These are phyloP conservation scores for Panaeolus papilionaceus DNA, from an alignment of 768 basidiomycete genomes.

Conservation along the genomic window DNA sequence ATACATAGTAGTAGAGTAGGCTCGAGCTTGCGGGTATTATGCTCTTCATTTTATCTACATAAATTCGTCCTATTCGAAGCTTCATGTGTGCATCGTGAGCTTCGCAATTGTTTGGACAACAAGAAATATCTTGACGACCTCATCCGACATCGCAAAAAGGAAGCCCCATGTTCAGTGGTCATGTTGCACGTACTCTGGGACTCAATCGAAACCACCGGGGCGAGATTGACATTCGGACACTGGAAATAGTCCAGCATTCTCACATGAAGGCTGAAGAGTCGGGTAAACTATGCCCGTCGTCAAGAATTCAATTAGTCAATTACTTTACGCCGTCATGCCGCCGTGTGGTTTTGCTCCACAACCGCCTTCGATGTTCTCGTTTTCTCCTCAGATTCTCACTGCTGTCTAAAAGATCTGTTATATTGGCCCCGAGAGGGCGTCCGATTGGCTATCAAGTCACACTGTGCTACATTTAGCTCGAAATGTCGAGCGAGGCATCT, in stretches of 20 bases:
- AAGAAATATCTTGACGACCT: too few species aligned
- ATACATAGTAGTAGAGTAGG: too few species aligned
- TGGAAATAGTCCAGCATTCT: not conserved
- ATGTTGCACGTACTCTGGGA: too few species aligned
- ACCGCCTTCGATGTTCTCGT: not conserved
- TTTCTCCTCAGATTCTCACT: not conserved
- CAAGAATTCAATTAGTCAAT: not conserved
- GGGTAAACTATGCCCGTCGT: slow-evolving; percentile 1
- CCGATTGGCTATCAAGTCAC: not conserved
- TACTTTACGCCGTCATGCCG: not conserved
- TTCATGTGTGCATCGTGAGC: too few species aligned
- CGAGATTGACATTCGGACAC: too few species aligned
- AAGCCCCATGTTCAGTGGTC: too few species aligned
- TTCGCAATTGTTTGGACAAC: too few species aligned
- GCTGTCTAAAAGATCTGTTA: not conserved
- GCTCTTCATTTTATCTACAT: too few species aligned
- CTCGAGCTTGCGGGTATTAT: too few species aligned
- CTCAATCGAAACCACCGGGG: too few species aligned
- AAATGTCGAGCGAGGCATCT: not conserved
- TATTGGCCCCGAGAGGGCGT: not conserved
- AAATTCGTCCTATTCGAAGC: too few species aligned
- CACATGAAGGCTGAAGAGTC: not conserved
- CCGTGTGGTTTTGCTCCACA: not conserved
- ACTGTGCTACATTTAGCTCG: not conserved
- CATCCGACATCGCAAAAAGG: too few species aligned